Conservation (phyloP, 2,329 filamentous ascomycete genomes). For the Alternaria brassicicola region DNA sequence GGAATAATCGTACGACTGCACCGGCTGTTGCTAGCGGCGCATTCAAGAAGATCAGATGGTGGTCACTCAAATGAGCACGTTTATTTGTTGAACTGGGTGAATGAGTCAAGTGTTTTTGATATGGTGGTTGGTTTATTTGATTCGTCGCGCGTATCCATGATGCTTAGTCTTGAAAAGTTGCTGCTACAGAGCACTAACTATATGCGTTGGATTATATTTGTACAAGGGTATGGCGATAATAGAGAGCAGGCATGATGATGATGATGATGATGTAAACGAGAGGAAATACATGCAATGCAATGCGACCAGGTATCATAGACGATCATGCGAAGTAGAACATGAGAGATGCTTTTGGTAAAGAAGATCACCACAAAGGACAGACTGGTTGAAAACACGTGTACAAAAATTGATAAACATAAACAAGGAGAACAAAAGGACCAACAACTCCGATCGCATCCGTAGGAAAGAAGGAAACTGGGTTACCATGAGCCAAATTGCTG, state of each 20-base stretch:
- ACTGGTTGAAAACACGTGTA: background rate
- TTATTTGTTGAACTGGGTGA: background rate
- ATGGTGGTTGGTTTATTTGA: background rate
- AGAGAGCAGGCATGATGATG: background rate
- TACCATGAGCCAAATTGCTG: slow-evolving; percentile 6
- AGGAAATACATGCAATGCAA: slow-evolving; percentile 4
- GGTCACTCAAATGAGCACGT: background rate
- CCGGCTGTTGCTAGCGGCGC: background rate
- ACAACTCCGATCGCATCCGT: background rate
- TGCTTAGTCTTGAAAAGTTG: background rate
- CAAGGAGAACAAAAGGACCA: background rate
- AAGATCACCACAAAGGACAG: background rate
- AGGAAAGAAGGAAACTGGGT: background rate
- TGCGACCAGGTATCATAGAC: slow-evolving; percentile 7
- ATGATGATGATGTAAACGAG: background rate
- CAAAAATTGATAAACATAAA: background rate
- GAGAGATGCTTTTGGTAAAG: slow-evolving; percentile 4
- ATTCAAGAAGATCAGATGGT: background rate
- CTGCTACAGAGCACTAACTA: slow-evolving; percentile 1
- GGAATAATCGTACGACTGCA: background rate
- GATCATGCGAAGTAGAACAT: background rate
- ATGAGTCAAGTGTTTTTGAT: background rate
- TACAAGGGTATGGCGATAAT: slow-evolving; percentile 18
- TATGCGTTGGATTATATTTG: slow-evolving; percentile 15
- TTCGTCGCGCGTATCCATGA: background rate